Evolutionary conservation across 352 stramenopile species (phyloP), one percentile per base, ranked within the genome.

Genomic region (Phytophthora rubi): DNA sequence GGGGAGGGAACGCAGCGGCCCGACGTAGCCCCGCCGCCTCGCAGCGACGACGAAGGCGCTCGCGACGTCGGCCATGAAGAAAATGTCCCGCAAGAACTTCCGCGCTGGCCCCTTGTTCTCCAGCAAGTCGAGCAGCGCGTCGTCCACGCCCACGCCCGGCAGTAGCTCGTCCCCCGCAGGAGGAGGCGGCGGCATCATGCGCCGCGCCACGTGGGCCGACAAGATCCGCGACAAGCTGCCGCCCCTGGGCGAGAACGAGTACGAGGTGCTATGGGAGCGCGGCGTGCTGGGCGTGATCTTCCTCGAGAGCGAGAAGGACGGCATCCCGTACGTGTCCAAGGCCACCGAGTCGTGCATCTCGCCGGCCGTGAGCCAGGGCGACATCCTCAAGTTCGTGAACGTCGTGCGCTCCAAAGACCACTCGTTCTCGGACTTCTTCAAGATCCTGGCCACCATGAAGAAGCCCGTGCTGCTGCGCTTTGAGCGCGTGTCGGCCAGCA

Each of bases 391-490:
- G 56, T 96, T 73, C 70, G 89, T 96, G 16, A 96, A 96, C 64
- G 81, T 89, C 5, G 85, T 96, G 73, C 85, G 89, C 21, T 93
- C 89, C 32, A 88, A 91, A 53, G 88, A 96, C 59, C 87, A 96
- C 66, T 92, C 89, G 65, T 96, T 96, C 61, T 87, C 86, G 12
- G 88, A 95, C 66, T 96, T 96, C 76, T 93, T 96, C 76, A 94
- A 94, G 78, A 94, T 96, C 53, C 73, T 96, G 39, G 84, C 89
- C 39, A 96, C 89, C 21, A 96, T 95, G 86, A 94, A 96, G 74
- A 96, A 96, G 69, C 89, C 89, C 28, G 89, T 96, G 54, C 60
- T 96, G 51, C 70, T 96, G 39, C 89, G 89, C 5, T 96, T 96
- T 57, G 85, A 94, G 64, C 85, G 83, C 3, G 52, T 83, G 8